Evolutionary conservation across 108 stramenopile genomes (phyloP), one percentile per base, ranked within the genome.

Genomic region (Conticribra guillardii): DNA sequence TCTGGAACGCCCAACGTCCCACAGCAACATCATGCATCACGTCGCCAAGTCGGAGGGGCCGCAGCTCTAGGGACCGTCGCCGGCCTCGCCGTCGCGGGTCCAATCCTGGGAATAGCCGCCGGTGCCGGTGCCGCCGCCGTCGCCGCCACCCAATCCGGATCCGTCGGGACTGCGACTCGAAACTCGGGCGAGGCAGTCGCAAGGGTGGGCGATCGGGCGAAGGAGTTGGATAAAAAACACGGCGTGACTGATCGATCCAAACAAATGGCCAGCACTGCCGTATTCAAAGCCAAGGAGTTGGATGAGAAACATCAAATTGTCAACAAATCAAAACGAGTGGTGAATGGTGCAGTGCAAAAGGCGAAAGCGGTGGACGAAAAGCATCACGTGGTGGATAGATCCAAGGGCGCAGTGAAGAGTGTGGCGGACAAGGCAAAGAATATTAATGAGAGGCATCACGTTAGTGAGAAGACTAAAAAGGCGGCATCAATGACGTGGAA

Each of bases 361-460:
- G 75, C 72, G 0, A 76, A 73, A n/a, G 70, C 71, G 48, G 53
- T 88, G 1, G 84, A 94, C 50, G 56, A 91, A 48, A 89, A 87
- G 55, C 89, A 94, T 78, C 83, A 78, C 50, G 62, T 90, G 34
- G 71, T 74, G 9, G 88, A 93, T 18, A 90, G 80, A 59, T 84
- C 90, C n/a, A 73, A 81, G 26, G 75, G 41, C 30, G 84, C 85
- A 49, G 83, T 73, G 21, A 51, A 29, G 21, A 69, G 61, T 46
- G 85, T 60, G 15, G 50, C 54, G 18, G 50, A 55, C 0, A 72
- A 73, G 59, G 86, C 84, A 7, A 77, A 84, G 71, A 54, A 88
- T 64, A 52, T 84, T 17, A 82, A 89, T 47, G 71, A 85, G 51
- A 82, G 85, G 56, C 85, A 88, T 71, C 73, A 88, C 53, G 75